Base-by-base conservation (phyloP, 1,139 yeast genomes). In the Arxiozyma telluris region DNA sequence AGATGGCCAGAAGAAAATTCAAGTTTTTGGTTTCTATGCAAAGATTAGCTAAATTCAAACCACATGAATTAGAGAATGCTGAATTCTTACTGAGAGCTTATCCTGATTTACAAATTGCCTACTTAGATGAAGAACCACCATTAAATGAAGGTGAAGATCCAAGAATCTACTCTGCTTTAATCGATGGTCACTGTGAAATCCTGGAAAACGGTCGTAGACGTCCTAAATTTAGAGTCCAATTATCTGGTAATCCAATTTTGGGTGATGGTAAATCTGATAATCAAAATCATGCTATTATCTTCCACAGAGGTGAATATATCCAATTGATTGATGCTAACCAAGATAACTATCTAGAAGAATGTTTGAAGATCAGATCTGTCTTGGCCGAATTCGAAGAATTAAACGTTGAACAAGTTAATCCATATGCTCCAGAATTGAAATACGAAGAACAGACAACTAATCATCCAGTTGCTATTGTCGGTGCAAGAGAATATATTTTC, bases 221-320 rank as follows among this genome's bases (percentile, higher is more conserved):
- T 75, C 98, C 98, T 62, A 91, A 91, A 74, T 93, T 90, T 75
- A 87, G 98, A 81, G 84, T 93, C 63, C 98, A 91, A 79, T 80
- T 93, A 65, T 90, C 98, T 64, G 98, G 98, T 79, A 93, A 93
- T 74, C 98, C 98, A 70, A 93, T 93, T 73, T 80, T 93, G 70
- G 98, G 98, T 81, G 98, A 93, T 73, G 98, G 98, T 84, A 93
- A 93, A 75, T 88, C 98, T 68, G 98, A 93, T 81, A 93, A 93
- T 75, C 98, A 93, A 76, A 93, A 93, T 75, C 98, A 91, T 75
- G 90, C 98, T 60, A 75, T 93, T 65, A 89, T 93, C 70, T 93
- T 93, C 82, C 88, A 91, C 78, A 88, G 98, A 77, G 98, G 98
- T 82, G 98, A 93, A 77, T 93, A 93, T 75, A 83, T 93, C 64